These are phyloP conservation scores for Cardiosporidium cionae DNA, from an alignment of 169 alveolate genomes.

Conservation along the genomic window DNA sequence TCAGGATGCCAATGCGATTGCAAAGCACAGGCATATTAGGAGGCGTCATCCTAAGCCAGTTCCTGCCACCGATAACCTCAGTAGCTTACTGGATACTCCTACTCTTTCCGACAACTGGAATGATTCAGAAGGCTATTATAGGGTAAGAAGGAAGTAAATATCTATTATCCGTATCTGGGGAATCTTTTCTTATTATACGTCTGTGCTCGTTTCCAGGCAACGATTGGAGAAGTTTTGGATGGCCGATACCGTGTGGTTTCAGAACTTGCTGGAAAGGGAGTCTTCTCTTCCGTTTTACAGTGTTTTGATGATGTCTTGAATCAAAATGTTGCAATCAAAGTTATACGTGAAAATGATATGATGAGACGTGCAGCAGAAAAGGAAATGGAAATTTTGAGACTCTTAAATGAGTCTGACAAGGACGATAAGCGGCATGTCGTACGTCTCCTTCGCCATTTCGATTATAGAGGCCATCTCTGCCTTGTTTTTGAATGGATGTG, in stretches of 20 bases:
- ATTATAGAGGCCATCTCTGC: constrained; percentile 74
- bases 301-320: constrained; percentile 15
- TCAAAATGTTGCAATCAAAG: constrained; percentile 17
- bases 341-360: constrained; percentile 66
- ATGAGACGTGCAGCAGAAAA: constrained; percentile 82
- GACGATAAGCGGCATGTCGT: constrained; percentile 63
- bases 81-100: neutral
- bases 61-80: neutral
- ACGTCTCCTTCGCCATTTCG: constrained; percentile 58
- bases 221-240: constrained; percentile 74
- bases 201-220: constrained; percentile 46
- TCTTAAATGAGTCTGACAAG: constrained; percentile 64
- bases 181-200: neutral
- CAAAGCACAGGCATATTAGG: neutral
- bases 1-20: neutral
- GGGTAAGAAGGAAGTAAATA: neutral
- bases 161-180: neutral
- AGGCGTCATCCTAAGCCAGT: neutral
- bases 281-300: constrained; percentile 54
- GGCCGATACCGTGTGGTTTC: constrained; percentile 68
- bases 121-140: constrained; percentile 33
- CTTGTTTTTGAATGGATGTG: constrained; percentile 81
- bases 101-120: constrained; percentile 25
- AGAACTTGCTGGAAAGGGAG: constrained; percentile 74
- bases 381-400: constrained; percentile 65